Percentiles rank a stretch among this genome's conserved stretches.
Evolutionary conservation across 2,329 filamentous ascomycete species (phyloP).

Genomic region (Hymenoscyphus linearis): DNA sequence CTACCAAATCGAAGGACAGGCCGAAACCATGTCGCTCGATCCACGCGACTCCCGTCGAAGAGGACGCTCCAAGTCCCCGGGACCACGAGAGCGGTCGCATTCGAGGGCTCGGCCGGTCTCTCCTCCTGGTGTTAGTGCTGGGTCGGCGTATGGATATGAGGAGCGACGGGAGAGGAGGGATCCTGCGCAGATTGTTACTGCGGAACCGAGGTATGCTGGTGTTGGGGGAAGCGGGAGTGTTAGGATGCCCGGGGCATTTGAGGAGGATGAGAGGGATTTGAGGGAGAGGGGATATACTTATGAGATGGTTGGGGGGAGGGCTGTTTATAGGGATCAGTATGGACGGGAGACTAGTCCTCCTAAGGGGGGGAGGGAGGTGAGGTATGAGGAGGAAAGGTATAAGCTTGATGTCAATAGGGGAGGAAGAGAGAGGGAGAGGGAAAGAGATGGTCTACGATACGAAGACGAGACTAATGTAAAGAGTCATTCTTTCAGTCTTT

Average conservation of each 20-base stretch:
- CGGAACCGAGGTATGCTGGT: constrained; percentile 13
- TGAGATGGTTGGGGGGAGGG: neutral
- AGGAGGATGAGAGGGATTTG: constrained; percentile 17
- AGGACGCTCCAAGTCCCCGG: constrained; percentile 29
- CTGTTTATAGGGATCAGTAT: constrained; percentile 14
- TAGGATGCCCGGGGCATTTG: constrained; percentile 15
- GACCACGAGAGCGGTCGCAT: constrained; percentile 22
- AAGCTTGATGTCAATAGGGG: too few species aligned
- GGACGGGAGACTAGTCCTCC: constrained; percentile 9
- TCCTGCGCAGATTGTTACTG: constrained; percentile 10
- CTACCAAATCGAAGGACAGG: neutral
- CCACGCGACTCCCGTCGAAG: constrained; percentile 26
- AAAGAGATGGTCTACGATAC: constrained; percentile 21
- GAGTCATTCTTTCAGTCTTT: constrained; percentile 25
- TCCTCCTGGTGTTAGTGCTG: constrained; percentile 19
- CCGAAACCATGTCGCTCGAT: constrained; percentile 29
- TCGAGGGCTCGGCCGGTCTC: constrained; percentile 13
- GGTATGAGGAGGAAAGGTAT: constrained; percentile 6
- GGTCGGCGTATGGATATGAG: constrained; percentile 12
- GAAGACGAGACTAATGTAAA: constrained; percentile 19
- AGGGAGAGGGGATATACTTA: constrained; percentile 12
- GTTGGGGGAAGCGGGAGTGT: neutral
- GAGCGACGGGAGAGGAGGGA: constrained; percentile 10
- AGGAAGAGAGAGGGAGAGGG: constrained; percentile 2
- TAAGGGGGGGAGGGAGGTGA: neutral